Percentiles rank a stretch among this genome's conserved stretches.
phyloP scores from a whole-genome alignment of 495 filamentous ascomycete species.

The Hyaloscypha hepaticicola region DNA sequence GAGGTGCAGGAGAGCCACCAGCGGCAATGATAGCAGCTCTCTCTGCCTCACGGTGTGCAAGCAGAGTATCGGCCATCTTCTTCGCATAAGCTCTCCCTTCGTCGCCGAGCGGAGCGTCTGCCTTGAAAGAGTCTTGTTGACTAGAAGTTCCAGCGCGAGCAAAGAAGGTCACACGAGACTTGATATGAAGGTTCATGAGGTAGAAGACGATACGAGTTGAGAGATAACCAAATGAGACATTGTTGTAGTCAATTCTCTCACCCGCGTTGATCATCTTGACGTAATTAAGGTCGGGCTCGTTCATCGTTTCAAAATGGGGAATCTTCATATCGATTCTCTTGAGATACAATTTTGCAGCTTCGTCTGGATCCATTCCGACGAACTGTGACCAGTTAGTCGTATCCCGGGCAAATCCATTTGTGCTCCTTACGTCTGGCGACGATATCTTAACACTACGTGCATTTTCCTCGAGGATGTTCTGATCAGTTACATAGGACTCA shows the following conservation, averaged over 20 bases:
- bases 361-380: constrained; percentile 82
- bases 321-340: constrained; percentile 86
- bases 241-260: constrained; percentile 88
- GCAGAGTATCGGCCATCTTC: constrained; percentile 80
- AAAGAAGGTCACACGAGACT: constrained; percentile 90
- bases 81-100: constrained; percentile 82
- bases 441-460: constrained; percentile 97
- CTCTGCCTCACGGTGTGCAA: constrained; percentile 80
- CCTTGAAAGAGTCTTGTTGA: constrained; percentile 86
- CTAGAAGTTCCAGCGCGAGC: constrained; percentile 68
- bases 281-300: constrained; percentile 89
- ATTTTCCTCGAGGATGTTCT: constrained; percentile 94
- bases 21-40: constrained; percentile 63
- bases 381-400: constrained; percentile 54
- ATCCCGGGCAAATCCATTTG: constrained; percentile 25
- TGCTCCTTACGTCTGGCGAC: constrained; percentile 67
- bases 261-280: constrained; percentile 99
- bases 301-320: constrained; percentile 95
- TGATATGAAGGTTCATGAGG: constrained; percentile 95
- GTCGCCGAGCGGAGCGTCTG: constrained; percentile 77
- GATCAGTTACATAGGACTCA: constrained; percentile 91
- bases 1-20: constrained; percentile 64
- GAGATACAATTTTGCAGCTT: constrained; percentile 89
- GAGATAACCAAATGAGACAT: constrained; percentile 91
- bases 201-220: constrained; percentile 98